A percentile compares a stretch with the other conserved stretches of the same genome.
Evolutionary conservation across 306 rosid species (phyloP).

Genomic region (Rubus parviflorus): DNA sequence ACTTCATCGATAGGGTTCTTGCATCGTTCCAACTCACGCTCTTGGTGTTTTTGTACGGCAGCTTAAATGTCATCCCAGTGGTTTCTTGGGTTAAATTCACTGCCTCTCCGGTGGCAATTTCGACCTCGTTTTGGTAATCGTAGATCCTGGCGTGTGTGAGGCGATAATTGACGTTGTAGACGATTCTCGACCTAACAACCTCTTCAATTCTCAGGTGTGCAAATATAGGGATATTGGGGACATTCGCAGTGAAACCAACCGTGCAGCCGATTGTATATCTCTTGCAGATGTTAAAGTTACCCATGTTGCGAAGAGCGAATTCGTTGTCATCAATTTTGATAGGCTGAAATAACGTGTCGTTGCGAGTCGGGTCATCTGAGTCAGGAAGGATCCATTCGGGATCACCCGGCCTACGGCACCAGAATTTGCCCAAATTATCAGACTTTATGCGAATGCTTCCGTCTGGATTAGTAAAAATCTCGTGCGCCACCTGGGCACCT

Average conservation of each 20-base stretch:
- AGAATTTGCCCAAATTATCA: neutral
- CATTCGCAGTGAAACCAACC: neutral
- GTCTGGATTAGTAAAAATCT: neutral
- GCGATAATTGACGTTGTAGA: constrained; percentile 16
- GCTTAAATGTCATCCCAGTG: neutral
- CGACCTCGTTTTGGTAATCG: neutral
- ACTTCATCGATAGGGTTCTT: neutral
- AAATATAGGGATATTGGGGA: neutral
- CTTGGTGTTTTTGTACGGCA: neutral
- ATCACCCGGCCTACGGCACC: neutral
- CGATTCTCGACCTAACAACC: neutral
- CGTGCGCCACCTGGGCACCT: neutral
- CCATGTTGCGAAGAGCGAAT: constrained; percentile 14
- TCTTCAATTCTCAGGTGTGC: constrained; percentile 15
- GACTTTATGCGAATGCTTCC: constrained; percentile 7
- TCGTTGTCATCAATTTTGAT: neutral
- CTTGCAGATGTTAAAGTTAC: constrained; percentile 6
- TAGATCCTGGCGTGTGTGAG: constrained; percentile 12
- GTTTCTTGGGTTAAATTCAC: constrained; percentile 9
- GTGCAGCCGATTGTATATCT: neutral
- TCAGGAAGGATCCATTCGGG: neutral
- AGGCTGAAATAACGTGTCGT: constrained; percentile 7
- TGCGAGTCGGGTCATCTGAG: neutral
- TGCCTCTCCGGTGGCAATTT: neutral
- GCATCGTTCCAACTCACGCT: neutral